Evolutionary conservation across 345 rosid species (phyloP), one percentile per base, ranked within the genome.

Genomic region (Aquilaria sinensis): DNA sequence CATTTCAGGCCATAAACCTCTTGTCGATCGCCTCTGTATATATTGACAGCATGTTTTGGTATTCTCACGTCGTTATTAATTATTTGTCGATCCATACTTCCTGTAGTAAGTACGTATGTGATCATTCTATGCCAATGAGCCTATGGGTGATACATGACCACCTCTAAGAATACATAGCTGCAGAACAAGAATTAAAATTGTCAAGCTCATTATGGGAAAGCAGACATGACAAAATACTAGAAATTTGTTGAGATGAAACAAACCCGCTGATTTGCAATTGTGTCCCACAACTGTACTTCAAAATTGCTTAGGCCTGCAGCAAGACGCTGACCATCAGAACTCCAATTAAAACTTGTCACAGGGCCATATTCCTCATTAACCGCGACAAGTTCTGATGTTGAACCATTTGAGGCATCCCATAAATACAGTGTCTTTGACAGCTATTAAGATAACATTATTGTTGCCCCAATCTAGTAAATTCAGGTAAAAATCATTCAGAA

Each of bases 231-330:
- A 30, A 54, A 54, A 33, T 10, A 10, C 23, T 10, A 54, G 55
- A 52, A 52, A 2, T 14, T 2, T 52, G 55, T 14, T 7, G 3
- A 52, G 5, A 52, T 14, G 29, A 4, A 55, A 62, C 62, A 53
- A 45, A 72, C 83, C 78, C 56, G 66, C 56, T 58, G 41, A 34
- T 60, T 63, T 33, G 73, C 49, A 47, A 70, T 29, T 45, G 70
- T 62, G 62, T 80, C 84, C 84, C 84, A 77, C 56, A 80, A 50
- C 58, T 77, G 79, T n/a, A 80, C 81, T 46, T 77, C 73, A 31
- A 79, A 77, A 61, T 72, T 80, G 69, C 74, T 74, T 67, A 77
- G 30, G 7, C 81, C 84, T 60, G 74, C 31, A 6, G 77, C 84
- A 46, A 80, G 61, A 14, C 68, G 73, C 13, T 70, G 69, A 23